These are phyloP conservation scores for Claviceps quebecensis DNA, from an alignment of 2,329 filamentous ascomycete genomes.

Conservation along the genomic window DNA sequence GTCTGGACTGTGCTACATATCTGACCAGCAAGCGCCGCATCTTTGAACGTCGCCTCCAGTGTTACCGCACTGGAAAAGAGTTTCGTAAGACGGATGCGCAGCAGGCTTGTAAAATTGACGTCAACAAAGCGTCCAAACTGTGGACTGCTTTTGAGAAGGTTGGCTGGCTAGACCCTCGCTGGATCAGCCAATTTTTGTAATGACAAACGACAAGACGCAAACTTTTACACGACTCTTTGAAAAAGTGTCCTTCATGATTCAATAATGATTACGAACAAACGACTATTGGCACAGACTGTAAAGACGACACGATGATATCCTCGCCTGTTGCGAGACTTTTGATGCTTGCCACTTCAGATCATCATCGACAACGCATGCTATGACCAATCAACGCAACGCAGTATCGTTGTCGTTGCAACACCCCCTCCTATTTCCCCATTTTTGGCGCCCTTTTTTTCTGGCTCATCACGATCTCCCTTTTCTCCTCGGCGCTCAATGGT, in stretches of 20 bases:
- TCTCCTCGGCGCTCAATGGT: slow-evolving; percentile 1
- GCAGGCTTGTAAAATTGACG: slow-evolving; percentile 94
- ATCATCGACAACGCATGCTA: not conserved
- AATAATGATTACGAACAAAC: not conserved
- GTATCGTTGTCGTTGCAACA: not conserved
- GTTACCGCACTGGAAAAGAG: slow-evolving; percentile 56
- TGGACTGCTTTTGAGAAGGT: slow-evolving; percentile 82
- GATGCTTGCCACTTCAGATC: not conserved
- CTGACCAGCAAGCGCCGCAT: slow-evolving; percentile 87
- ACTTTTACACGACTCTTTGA: not conserved
- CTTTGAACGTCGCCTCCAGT: slow-evolving; percentile 62
- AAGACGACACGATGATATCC: too few species aligned
- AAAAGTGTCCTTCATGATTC: not conserved
- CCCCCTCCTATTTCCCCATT: not conserved
- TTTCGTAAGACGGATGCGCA: slow-evolving; percentile 94
- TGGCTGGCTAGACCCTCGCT: slow-evolving; percentile 56
- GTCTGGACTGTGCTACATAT: slow-evolving; percentile 77
- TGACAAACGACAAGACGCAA: not conserved
- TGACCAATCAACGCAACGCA: not conserved
- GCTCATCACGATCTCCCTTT: not conserved
- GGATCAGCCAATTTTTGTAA: slow-evolving; percentile 25
- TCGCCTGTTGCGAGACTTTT: not conserved
- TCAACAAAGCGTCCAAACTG: slow-evolving; percentile 90
- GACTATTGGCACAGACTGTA: not conserved
- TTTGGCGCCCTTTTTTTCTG: slow-evolving; percentile 3